Evolutionary conservation across 1,284 basidiomycete species (phyloP).

Genomic region (Apiotrichum akiyoshidainum): DNA sequence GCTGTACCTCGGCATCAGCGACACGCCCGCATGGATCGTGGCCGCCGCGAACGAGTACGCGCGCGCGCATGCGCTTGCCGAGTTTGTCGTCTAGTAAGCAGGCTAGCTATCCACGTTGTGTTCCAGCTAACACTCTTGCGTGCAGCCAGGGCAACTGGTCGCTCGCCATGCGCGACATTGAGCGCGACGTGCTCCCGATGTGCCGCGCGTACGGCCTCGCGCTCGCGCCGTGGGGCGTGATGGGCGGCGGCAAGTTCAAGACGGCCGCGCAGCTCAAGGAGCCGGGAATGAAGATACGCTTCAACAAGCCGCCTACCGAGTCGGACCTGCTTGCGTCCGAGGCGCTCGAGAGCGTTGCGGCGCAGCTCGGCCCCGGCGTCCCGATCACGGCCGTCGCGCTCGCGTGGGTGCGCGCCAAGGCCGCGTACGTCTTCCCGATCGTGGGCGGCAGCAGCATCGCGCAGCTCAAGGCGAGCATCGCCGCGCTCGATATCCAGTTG

Average conservation of each 20-base stretch:
- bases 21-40: slow-evolving; percentile 61
- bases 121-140: slow-evolving; percentile 31
- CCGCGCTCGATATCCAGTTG: slow-evolving; percentile 46
- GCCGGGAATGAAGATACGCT: slow-evolving; percentile 23
- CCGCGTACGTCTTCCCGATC: slow-evolving; percentile 33
- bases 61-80: slow-evolving; percentile 53
- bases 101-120: slow-evolving; percentile 20
- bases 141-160: slow-evolving; percentile 57
- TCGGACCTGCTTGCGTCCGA: slow-evolving; percentile 26
- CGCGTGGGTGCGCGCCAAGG: no score
- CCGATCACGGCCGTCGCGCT: no score
- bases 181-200: slow-evolving; percentile 64
- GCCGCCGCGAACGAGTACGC: slow-evolving; percentile 59
- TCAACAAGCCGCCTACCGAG: slow-evolving; percentile 25
- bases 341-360: slow-evolving; percentile 40
- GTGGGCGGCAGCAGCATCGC: slow-evolving; percentile 49
- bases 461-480: slow-evolving; percentile 39
- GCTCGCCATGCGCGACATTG: slow-evolving; percentile 54
- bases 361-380: slow-evolving; percentile 33
- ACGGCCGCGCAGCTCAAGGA: slow-evolving; percentile 44
- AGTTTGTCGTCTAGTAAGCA: slow-evolving; percentile 56
- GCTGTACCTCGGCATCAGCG: slow-evolving; percentile 51
- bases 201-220: slow-evolving; percentile 52
- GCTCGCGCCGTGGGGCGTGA: slow-evolving; percentile 48
- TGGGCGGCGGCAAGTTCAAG: slow-evolving; percentile 53